Percentiles rank a stretch among this genome's conserved stretches.
Evolutionary conservation across 306 rosid genomes (phyloP).

Genomic region (Comarum palustre): DNA sequence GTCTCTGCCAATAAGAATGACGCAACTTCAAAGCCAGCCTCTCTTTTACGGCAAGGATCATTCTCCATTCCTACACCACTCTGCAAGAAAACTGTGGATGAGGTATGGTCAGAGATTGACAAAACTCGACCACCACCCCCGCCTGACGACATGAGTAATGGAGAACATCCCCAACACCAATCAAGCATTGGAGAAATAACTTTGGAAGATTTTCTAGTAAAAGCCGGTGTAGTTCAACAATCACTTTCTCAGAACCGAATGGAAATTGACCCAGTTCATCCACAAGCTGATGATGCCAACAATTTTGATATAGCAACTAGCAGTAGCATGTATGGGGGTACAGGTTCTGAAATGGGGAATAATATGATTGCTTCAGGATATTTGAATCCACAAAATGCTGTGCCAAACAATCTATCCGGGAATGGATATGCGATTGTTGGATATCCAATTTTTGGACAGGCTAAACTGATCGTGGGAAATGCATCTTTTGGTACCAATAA

Average conservation of each 20-base stretch:
- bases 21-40: conserved; percentile 10
- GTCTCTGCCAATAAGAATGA: not conserved
- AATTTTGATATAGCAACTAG: conserved; percentile 7
- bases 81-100: conserved; percentile 64
- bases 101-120: conserved; percentile 67
- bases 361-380: conserved; percentile 22
- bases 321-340: conserved; percentile 5
- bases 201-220: conserved; percentile 65
- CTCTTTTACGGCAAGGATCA: conserved; percentile 25
- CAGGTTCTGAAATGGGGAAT: conserved; percentile 31
- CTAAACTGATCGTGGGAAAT: conserved; percentile 26
- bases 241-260: conserved; percentile 24
- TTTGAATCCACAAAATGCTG: conserved; percentile 23
- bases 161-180: conserved; percentile 27
- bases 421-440: conserved; percentile 16
- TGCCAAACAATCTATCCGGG: conserved; percentile 16
- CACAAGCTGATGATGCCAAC: conserved; percentile 11
- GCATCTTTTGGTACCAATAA: not conserved
- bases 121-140: conserved; percentile 22
- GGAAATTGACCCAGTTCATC: conserved; percentile 19
- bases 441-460: conserved; percentile 34
- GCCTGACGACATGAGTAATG: conserved; percentile 1
- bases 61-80: conserved; percentile 50
- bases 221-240: conserved; percentile 65
- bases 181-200: conserved; percentile 59